Evolutionary conservation across 257 asterid genomes (phyloP), one percentile per base, ranked within the genome.

Genomic region (Jaltomata sinuosa): DNA sequence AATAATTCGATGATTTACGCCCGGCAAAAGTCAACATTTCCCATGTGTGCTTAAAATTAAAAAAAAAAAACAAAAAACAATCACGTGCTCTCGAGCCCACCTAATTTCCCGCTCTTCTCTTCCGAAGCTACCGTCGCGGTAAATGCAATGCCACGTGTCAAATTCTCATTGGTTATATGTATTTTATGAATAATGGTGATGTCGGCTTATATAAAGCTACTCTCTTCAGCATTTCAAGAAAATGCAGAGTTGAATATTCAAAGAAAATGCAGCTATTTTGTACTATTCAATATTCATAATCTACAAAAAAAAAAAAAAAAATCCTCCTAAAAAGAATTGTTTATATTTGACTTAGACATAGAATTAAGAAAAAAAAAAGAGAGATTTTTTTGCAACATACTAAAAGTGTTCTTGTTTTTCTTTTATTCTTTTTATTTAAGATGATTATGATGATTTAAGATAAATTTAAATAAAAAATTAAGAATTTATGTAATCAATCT

Each of bases 51-150:
- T 86, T 85, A 74, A 16, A 40, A 38, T 67, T 54, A 36, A 85
- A 12, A 81, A 29, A n/a, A n/a, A n/a, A n/a, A n/a, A n/a, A n/a
- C n/a, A 61, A 81, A 14, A 31, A 49, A 76, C 3, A 11, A 47
- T 89, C 83, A 77, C 68, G 85, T 87, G 69, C 87, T 50, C 67
- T 67, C 79, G 29, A 47, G 40, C 84, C 47, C 74, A 85, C 57
- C 71, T 0, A 36, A 49, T 79, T 21, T 11, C 36, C 22, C 83
- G 45, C 59, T 74, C 69, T 8, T 14, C 55, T 22, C 12, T 45
- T 40, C 29, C 5, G 9, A 4, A 38, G 11, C 89, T 84, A 88
- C 2, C 84, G 4, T 22, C 16, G 65, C 25, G 62, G 25, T 19
- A 11, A 29, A 8, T 19, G 89, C 83, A 84, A 87, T 22, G 84